Base-by-base conservation (phyloP, 192 early-diverging fungal genomes). In the Coemansia sp. region DNA sequence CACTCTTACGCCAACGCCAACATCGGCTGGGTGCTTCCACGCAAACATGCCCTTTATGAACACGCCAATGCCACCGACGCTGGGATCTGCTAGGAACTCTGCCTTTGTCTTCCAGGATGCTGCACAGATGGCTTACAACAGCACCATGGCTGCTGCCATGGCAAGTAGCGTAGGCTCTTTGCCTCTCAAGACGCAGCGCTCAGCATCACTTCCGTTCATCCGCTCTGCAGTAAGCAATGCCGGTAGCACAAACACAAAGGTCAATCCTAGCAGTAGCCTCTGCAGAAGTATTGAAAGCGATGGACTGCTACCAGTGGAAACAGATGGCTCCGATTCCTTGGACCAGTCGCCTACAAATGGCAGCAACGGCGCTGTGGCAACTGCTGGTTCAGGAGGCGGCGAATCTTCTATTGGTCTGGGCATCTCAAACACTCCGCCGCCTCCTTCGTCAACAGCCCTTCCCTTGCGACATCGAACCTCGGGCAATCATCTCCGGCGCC, bases 191-290 rank as follows among this genome's bases (percentile, higher is more conserved):
- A 81, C 79, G 4, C 79, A 81, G 64, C 73, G 79, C 3, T 81
- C 79, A 20, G 79, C 79, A 5, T 81, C 79, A 12, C 79, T 81
- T 15, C 79, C 79, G 21, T 81, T 74, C 40, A 75, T 81, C 23
- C 72, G 70, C 46, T 21, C 73, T 23, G 66, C 45, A 6, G 39
- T 63, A 0, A 60, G 42, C 33, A 59, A 20, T 23, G 51, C 34
- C 23, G 40, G 31, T 37, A 46, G 59, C 13, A 26, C 16, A 7
- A 21, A 49, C 1, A 48, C 39, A 2, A 75, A 75, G 60, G 63
- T 31, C 18, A 75, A 66, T 35, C 63, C 59, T 25, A 73, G 71
- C 61, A 72, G 70, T 64, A 67, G 71, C 49, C 68, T 73, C n/a
- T 65, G 76, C 61, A 55, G 66, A 10, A 67, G 58, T n/a, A 53